Evolutionary conservation across 169 alveolate genomes (phyloP).

Genomic region (Plasmodium coatneyi): DNA sequence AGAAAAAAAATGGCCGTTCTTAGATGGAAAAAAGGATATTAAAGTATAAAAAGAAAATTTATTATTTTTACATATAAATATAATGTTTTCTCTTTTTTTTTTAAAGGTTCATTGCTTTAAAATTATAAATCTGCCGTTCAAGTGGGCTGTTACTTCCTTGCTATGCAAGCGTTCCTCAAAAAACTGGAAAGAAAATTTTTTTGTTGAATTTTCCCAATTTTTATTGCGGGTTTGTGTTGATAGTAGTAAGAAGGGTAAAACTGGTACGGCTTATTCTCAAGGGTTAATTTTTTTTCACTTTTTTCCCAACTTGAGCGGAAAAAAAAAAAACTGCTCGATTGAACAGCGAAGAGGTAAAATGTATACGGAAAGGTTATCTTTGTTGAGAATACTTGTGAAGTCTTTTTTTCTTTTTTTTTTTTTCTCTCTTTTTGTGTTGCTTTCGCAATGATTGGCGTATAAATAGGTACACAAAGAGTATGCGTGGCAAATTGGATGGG

Average conservation of each 20-base stretch:
- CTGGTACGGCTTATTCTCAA: background rate
- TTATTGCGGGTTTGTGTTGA: background rate
- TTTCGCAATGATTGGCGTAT: background rate
- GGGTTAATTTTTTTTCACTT: too few species aligned
- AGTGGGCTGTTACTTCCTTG: background rate
- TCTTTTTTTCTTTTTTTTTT: background rate
- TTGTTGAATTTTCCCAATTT: background rate
- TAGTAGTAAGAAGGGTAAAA: background rate
- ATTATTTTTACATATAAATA: too few species aligned
- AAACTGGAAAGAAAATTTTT: background rate
- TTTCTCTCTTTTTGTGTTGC: background rate
- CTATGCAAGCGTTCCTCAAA: background rate
- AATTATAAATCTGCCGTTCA: background rate
- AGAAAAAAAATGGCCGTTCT: too few species aligned
- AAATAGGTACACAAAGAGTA: background rate
- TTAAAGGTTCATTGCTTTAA: background rate
- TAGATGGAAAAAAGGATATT: too few species aligned
- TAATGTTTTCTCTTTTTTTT: too few species aligned
- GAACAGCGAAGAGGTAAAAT: background rate
- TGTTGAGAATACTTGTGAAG: background rate
- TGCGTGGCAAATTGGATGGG: background rate
- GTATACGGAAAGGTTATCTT: background rate
- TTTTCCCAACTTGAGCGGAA: background rate
- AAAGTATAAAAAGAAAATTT: too few species aligned
- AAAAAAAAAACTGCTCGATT: background rate